Percentiles rank a stretch among this genome's conserved stretches.
phyloP scores from a whole-genome alignment of 2,329 filamentous ascomycete genomes.

The Trichoderma sp. region DNA sequence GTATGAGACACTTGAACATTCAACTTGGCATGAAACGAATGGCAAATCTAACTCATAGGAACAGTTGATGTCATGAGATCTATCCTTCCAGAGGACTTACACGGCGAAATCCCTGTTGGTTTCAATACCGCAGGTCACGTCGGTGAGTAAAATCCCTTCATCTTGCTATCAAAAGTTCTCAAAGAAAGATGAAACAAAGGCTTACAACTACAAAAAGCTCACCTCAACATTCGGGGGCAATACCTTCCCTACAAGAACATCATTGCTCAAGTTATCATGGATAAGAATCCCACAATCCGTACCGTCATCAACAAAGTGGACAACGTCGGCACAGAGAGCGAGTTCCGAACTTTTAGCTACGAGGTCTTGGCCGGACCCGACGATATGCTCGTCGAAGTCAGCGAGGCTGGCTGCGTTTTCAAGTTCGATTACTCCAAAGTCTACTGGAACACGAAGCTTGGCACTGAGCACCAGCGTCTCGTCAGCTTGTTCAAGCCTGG shows the following conservation, averaged over 20 bases:
- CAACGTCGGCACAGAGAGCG: slow-evolving; percentile 78
- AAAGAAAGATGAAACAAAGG: background rate
- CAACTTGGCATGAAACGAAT: background rate
- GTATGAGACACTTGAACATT: slow-evolving; percentile 41
- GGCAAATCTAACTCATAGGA: background rate
- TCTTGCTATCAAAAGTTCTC: background rate
- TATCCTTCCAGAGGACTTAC: slow-evolving; percentile 74
- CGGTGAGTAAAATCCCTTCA: slow-evolving; percentile 46
- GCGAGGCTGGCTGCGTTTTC: slow-evolving; percentile 82
- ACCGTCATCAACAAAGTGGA: slow-evolving; percentile 97
- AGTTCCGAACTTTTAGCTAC: slow-evolving; percentile 89
- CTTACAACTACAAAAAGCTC: slow-evolving; percentile 50
- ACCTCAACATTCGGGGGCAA: slow-evolving; percentile 81
- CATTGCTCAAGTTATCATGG: slow-evolving; percentile 79
- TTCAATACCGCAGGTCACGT: slow-evolving; percentile 91
- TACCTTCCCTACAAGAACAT: slow-evolving; percentile 84
- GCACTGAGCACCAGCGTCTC: slow-evolving; percentile 82
- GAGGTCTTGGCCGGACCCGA: slow-evolving; percentile 81
- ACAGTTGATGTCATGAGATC: slow-evolving; percentile 77
- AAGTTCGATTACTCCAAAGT: slow-evolving; percentile 93
- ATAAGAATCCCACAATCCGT: slow-evolving; percentile 78
- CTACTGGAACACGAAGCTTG: slow-evolving; percentile 94
- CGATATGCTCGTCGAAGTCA: slow-evolving; percentile 78
- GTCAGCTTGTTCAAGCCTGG: slow-evolving; percentile 74
- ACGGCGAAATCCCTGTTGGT: slow-evolving; percentile 77